Base-by-base conservation (phyloP, 805 yeast species). In the Saturnispora diversa region DNA sequence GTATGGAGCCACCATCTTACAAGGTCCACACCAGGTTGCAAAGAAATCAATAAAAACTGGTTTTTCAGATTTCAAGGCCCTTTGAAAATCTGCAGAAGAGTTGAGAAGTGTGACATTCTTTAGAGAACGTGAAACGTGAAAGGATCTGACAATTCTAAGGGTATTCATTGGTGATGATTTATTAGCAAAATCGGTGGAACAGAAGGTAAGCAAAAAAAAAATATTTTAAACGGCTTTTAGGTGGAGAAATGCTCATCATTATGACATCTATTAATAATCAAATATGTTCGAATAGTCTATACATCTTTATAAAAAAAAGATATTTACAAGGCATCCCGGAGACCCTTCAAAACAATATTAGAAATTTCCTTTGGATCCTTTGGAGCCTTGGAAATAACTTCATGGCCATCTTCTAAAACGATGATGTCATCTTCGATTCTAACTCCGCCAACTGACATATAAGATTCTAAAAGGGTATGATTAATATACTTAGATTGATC, bases 371-470 rank as follows among this genome's bases (percentile, higher is more conserved):
- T 72, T 1, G 97, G 87, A 56, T 92, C 94, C 43, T 82, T 80
- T 1, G 97, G 85, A 40, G 90, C 77, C 21, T 73, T 70, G 2
- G 96, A 90, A 40, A 90, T 65, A 51, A 84, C 83, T 54, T 87
- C 95, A 54, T 62, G 76, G 0, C 97, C 97, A 40, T 63, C 65
- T 35, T 69, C 69, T 1, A 95, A 84, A 23, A 90, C 80, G 33
- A 85, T 64, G 31, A 92, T 72, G 55, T 90, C 97, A 57, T 90
- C 98, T 62, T 90, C 98, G 43, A 90, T 86, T 60, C 98, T 76
- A 5, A 90, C 96, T 33, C 98, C 98, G n/a, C 98, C 98, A 42
- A 92, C 75, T 50, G 80, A 74, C 80, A 82, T 75, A 61, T 87
- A 90, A 53, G 75, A 78, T 42, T 84, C 77, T 46, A 90, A 66